Base-by-base conservation (phyloP, 257 asterid species). In the Rubia yunnanensis region DNA sequence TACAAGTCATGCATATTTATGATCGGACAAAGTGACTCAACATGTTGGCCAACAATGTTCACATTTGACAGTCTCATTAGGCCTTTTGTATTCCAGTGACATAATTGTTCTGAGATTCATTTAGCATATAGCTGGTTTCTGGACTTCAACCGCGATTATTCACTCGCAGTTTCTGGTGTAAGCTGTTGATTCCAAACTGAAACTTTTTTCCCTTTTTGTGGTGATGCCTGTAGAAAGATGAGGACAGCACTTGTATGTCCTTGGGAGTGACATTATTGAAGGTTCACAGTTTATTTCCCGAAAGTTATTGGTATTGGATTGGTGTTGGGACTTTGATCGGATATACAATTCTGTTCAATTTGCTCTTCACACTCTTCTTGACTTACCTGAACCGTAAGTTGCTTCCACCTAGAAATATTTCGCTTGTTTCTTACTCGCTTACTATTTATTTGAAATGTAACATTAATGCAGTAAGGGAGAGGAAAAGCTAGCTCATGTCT, bases 291-390 rank as follows among this genome's bases (percentile, higher is more conserved):
- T 68, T 91, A 76, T 88, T 88, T 79, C 80, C 87, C 11, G 88
- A 91, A 83, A 78, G 83, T 77, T 91, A 88, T 75, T 91, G 98
- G 98, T 91, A 91, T 73, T 91, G 96, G 96, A 86, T 91, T 70
- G 98, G 98, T 8, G 76, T 91, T 44, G 95, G 87, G 69, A 95
- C 96, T 63, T 80, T 91, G 89, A 77, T 88, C 36, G 98, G 95
- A 72, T 91, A 91, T 65, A 84, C 91, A 30, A 46, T 85, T 71
- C 54, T 91, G 68, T 83, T 91, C 89, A 91, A 91, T 73, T 23
- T 81, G 77, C 94, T 88, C 61, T 88, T 91, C 63, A 86, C 98
- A 54, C 41, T 88, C 22, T 86, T 79, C 76, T 87, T 91, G 72
- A 76, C 87, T 31, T 85, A 79, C 70, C 95, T 91, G 67, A 79